Percentiles rank a stretch among this genome's conserved stretches.
Evolutionary conservation across 1,139 yeast species (phyloP).

Genomic region (Diutina sp.): DNA sequence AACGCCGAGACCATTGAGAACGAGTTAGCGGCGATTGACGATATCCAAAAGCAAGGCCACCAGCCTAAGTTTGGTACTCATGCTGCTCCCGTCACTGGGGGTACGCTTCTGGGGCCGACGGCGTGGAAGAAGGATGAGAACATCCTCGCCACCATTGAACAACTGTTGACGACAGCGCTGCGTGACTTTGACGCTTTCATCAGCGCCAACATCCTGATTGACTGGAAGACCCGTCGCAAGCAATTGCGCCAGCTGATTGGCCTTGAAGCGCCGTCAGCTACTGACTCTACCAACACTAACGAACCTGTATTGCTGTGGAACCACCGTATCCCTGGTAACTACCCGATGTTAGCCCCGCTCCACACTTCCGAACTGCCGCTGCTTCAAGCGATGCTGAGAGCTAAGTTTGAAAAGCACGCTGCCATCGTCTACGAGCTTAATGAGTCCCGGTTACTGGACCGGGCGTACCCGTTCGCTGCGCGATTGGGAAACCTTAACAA

Average conservation of each 20-base stretch:
- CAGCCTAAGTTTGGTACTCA: background rate
- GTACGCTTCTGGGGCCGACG: constrained; percentile 39
- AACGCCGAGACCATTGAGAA: constrained; percentile 78
- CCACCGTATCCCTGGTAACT: constrained; percentile 22
- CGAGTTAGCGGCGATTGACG: constrained; percentile 35
- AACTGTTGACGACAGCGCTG: constrained; percentile 61
- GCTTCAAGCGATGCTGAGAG: constrained; percentile 14
- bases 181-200: constrained; percentile 74
- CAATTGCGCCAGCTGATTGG: constrained; percentile 64
- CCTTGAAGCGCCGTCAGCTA: constrained; percentile 8
- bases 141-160: constrained; percentile 74
- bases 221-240: constrained; percentile 72
- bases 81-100: background rate
- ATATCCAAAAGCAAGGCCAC: constrained; percentile 8
- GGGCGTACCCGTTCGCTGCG: constrained; percentile 36
- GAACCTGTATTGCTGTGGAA: constrained; percentile 18
- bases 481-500: constrained; percentile 43
- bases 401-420: constrained; percentile 65
- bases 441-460: constrained; percentile 45
- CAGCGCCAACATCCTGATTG: constrained; percentile 59
- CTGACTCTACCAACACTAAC: background rate
- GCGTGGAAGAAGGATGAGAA: constrained; percentile 70
- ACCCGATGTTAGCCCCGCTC: constrained; percentile 24
- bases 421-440: constrained; percentile 58
- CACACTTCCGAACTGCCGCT: constrained; percentile 2